Conservation (phyloP, 768 basidiomycete genomes). For the Boletus vinaceobasis region DNA sequence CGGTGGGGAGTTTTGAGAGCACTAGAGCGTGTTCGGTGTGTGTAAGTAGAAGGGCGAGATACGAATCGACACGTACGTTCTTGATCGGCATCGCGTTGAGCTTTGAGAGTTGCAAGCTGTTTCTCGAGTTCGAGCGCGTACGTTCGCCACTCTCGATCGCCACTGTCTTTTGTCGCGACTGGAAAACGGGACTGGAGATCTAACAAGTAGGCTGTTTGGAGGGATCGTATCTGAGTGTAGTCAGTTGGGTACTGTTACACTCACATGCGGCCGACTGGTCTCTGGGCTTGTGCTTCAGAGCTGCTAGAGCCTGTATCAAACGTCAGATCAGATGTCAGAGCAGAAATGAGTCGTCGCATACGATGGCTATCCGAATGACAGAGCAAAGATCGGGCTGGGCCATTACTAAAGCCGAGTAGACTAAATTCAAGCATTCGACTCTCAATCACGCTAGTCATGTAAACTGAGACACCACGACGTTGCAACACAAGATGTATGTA, state of each 20-base stretch:
- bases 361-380: slow-evolving; percentile 24
- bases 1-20: slow-evolving; percentile 16
- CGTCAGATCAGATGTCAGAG: neutral
- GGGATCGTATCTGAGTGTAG: neutral
- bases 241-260: neutral
- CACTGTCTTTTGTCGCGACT: neutral
- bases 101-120: slow-evolving; percentile 19
- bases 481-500: neutral
- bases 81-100: slow-evolving; percentile 22
- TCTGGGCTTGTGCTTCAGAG: slow-evolving; percentile 25
- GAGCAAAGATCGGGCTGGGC: slow-evolving; percentile 9
- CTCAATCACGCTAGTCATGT: neutral
- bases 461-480: neutral
- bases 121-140: slow-evolving; percentile 32
- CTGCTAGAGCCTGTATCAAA: slow-evolving; percentile 16
- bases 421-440: neutral
- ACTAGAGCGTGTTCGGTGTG: slow-evolving; percentile 8
- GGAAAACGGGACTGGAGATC: slow-evolving; percentile 28
- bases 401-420: too few species aligned
- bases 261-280: slow-evolving; percentile 24
- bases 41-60: neutral
- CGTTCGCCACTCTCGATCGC: slow-evolving; percentile 17
- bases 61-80: slow-evolving; percentile 16
- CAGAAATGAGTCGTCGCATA: slow-evolving; percentile 8
- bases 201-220: slow-evolving; percentile 25